Percentiles rank a stretch among this genome's conserved stretches.
Conservation (phyloP, 2,329 filamentous ascomycete species). For the Aureobasidium sp. region DNA sequence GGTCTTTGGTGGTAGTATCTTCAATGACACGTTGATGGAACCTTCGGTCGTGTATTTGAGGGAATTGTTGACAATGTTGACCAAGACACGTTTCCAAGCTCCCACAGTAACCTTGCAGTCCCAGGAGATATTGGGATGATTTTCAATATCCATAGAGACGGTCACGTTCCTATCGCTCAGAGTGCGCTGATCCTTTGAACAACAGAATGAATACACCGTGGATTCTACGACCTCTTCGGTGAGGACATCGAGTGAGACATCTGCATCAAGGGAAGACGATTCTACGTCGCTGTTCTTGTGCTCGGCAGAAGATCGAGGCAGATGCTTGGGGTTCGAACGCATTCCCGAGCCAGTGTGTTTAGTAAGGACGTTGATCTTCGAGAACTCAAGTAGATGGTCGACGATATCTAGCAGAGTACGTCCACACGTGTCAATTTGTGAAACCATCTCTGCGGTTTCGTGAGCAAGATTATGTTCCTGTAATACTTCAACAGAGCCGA, state of each 20-base stretch:
- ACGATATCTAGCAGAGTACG: constrained; percentile 43
- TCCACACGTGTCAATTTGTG: constrained; percentile 42
- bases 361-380: constrained; percentile 32
- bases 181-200: neutral
- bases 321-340: neutral
- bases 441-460: constrained; percentile 33
- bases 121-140: constrained; percentile 24
- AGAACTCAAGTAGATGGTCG: constrained; percentile 35
- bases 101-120: constrained; percentile 22
- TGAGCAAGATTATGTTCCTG: constrained; percentile 30
- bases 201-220: constrained; percentile 2
- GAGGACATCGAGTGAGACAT: constrained; percentile 37
- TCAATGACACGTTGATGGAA: constrained; percentile 27
- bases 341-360: neutral
- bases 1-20: neutral
- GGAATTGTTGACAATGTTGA: constrained; percentile 39
- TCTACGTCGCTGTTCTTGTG: constrained; percentile 14
- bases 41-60: constrained; percentile 40
- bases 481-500: constrained; percentile 40
- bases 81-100: constrained; percentile 34
- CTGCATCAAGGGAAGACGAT: constrained; percentile 14
- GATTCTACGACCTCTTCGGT: constrained; percentile 49
- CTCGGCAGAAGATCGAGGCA: neutral
- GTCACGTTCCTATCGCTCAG: neutral
- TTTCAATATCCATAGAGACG: neutral